phyloP scores from a whole-genome alignment of 1,284 basidiomycete species.

The Trametes pubescens region DNA sequence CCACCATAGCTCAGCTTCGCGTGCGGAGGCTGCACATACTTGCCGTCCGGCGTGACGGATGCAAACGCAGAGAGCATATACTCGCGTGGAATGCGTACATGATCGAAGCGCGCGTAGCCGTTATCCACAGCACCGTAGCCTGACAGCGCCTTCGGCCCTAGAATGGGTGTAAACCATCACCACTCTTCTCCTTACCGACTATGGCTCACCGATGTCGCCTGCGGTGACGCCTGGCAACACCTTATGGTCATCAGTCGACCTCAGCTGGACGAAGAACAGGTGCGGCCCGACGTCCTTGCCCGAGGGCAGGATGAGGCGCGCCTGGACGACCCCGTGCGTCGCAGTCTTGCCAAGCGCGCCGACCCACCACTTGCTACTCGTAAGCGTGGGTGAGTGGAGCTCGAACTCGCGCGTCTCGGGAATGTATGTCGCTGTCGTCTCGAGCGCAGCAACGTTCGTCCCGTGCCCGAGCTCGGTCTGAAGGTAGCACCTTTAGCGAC shows the following conservation, averaged over 20 bases:
- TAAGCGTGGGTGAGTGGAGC: slow-evolving; percentile 79
- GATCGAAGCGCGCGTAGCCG: slow-evolving; percentile 75
- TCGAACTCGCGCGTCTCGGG: slow-evolving; percentile 75
- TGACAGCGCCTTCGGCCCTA: slow-evolving; percentile 71
- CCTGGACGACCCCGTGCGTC: slow-evolving; percentile 83
- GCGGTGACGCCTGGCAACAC: slow-evolving; percentile 69
- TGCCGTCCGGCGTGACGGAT: slow-evolving; percentile 70
- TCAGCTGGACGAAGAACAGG: slow-evolving; percentile 77
- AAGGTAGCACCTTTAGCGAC: slow-evolving; percentile 59
- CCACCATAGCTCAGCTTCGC: slow-evolving; percentile 82
- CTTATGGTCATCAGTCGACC: slow-evolving; percentile 68
- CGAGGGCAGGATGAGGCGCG: slow-evolving; percentile 72
- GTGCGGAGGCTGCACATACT: slow-evolving; percentile 75
- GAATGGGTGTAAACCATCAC: neutral
- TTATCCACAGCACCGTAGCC: slow-evolving; percentile 70
- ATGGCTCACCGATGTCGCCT: slow-evolving; percentile 76
- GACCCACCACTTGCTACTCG: slow-evolving; percentile 88
- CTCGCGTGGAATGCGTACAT: slow-evolving; percentile 75
- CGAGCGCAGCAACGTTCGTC: slow-evolving; percentile 72
- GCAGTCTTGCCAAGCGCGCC: slow-evolving; percentile 76
- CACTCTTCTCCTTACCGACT: neutral
- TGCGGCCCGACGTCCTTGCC: slow-evolving; percentile 79
- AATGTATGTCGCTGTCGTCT: slow-evolving; percentile 83
- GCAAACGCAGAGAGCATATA: slow-evolving; percentile 84
- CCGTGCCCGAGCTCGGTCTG: slow-evolving; percentile 85